Percentiles rank a stretch among this genome's conserved stretches.
Conservation (phyloP, 2,329 filamentous ascomycete genomes). For the Lachnellula cervina region DNA sequence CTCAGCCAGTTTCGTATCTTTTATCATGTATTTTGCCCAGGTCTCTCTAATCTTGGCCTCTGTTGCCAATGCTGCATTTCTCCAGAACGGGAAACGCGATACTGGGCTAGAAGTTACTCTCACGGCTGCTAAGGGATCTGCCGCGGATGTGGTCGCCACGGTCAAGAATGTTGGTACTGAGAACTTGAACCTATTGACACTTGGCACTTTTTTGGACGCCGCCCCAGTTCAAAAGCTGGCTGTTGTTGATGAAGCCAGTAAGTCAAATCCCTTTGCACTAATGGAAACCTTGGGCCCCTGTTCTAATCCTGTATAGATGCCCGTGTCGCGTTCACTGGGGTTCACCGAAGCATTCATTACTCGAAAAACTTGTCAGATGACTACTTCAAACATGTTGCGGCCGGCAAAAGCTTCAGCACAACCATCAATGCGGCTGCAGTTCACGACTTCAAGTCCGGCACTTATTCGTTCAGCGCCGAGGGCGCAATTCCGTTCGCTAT, state of each 20-base stretch:
- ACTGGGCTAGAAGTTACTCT: slow-evolving; percentile 24
- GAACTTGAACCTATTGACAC: slow-evolving; percentile 36
- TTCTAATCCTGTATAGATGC: slow-evolving; percentile 33
- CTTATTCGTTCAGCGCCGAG: slow-evolving; percentile 50
- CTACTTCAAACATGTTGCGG: slow-evolving; percentile 38
- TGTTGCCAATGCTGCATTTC: slow-evolving; percentile 17
- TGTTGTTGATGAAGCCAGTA: slow-evolving; percentile 32
- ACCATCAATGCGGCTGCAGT: slow-evolving; percentile 41
- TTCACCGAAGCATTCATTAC: slow-evolving; percentile 36
- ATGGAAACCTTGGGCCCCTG: slow-evolving; percentile 15
- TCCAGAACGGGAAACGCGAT: slow-evolving; percentile 8
- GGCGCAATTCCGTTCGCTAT: slow-evolving; percentile 54
- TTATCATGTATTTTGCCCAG: slow-evolving; percentile 27
- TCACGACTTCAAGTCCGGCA: slow-evolving; percentile 43
- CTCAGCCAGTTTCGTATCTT: not conserved
- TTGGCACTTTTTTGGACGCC: slow-evolving; percentile 38
- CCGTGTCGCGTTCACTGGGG: slow-evolving; percentile 38
- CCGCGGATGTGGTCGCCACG: slow-evolving; percentile 35
- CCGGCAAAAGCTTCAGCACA: slow-evolving; percentile 37
- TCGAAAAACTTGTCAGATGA: slow-evolving; percentile 31
- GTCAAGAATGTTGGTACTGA: slow-evolving; percentile 38
- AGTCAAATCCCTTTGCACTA: not conserved
- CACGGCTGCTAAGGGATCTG: slow-evolving; percentile 30
- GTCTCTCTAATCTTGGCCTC: slow-evolving; percentile 12
- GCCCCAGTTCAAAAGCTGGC: slow-evolving; percentile 38